Percentiles rank a stretch among this genome's conserved stretches.
These are phyloP conservation scores for Mycena maculata DNA, from an alignment of 768 basidiomycete genomes.

Conservation along the genomic window DNA sequence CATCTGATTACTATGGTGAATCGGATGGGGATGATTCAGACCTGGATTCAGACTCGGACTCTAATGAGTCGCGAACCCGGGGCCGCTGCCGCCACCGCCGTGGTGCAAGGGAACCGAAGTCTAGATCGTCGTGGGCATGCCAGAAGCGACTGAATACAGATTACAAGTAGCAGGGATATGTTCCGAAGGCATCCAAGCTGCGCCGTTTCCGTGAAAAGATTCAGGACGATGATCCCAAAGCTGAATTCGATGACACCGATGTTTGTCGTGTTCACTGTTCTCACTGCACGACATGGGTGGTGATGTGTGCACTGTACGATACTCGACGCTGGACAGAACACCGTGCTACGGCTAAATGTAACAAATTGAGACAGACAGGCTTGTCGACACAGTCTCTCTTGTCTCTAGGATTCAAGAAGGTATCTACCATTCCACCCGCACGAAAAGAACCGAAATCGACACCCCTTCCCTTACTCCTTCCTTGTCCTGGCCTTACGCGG, in stretches of 20 bases:
- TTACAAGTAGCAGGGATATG: not conserved
- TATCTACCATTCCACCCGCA: no score
- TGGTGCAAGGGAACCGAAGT: not conserved
- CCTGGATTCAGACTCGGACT: no score
- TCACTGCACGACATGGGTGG: conserved; percentile 28
- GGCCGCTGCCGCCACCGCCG: not conserved
- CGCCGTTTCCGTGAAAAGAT: not conserved
- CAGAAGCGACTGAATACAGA: not conserved
- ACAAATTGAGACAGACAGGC: not conserved
- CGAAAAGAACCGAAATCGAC: no score
- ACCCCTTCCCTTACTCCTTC: no score
- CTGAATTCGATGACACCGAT: conserved; percentile 32
- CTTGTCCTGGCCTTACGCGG: conserved; percentile 31
- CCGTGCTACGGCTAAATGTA: conserved; percentile 26
- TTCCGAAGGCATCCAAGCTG: not conserved
- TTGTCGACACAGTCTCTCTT: not conserved
- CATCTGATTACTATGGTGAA: no score
- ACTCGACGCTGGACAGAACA: conserved; percentile 30
- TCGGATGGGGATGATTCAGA: no score
- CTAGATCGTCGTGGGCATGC: not conserved
- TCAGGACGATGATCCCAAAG: conserved; percentile 2
- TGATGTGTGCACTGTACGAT: conserved; percentile 36
- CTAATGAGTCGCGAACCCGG: no score
- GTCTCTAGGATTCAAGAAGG: conserved; percentile 1
- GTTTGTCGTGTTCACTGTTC: conserved; percentile 33